Conservation (phyloP, 2,329 filamentous ascomycete genomes). For the Paraconiothyrium brasiliense region DNA sequence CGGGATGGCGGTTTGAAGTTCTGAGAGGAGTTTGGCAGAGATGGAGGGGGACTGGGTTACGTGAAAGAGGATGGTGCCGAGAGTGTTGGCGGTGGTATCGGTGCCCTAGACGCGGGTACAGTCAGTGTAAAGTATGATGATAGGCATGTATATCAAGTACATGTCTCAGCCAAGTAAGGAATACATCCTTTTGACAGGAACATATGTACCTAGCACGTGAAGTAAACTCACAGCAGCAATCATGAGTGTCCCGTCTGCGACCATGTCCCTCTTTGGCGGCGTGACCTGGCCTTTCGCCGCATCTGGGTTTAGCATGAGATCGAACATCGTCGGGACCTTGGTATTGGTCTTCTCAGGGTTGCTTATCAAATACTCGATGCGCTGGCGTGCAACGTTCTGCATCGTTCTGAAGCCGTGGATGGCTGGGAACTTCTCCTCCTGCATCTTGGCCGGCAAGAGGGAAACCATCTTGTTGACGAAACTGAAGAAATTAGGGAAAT, state of each 20-base stretch:
- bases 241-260: slow-evolving; percentile 27
- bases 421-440: slow-evolving; percentile 19
- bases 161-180: too few relatives aligned
- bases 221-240: slow-evolving; percentile 20
- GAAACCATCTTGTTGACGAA: slow-evolving; percentile 19
- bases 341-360: too few relatives aligned
- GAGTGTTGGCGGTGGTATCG: slow-evolving; percentile 24
- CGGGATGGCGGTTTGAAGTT: slow-evolving; percentile 17
- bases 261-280: slow-evolving; percentile 23
- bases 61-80: slow-evolving; percentile 23
- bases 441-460: slow-evolving; percentile 14
- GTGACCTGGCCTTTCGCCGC: slow-evolving; percentile 20
- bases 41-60: slow-evolving; percentile 22
- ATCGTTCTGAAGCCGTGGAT: slow-evolving; percentile 23
- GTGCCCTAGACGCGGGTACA: slow-evolving; percentile 10
- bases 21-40: slow-evolving; percentile 15
- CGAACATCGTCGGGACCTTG: too few relatives aligned
- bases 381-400: slow-evolving; percentile 19
- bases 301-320: neutral
- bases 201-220: too few relatives aligned
- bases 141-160: too few relatives aligned
- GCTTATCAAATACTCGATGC: slow-evolving; percentile 17
- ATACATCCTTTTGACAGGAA: too few relatives aligned
- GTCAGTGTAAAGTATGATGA: too few relatives aligned
- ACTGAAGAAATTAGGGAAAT: slow-evolving; percentile 22